phyloP scores from a whole-genome alignment of 2,329 filamentous ascomycete genomes.

The Fonsecaea multimorphosa region DNA sequence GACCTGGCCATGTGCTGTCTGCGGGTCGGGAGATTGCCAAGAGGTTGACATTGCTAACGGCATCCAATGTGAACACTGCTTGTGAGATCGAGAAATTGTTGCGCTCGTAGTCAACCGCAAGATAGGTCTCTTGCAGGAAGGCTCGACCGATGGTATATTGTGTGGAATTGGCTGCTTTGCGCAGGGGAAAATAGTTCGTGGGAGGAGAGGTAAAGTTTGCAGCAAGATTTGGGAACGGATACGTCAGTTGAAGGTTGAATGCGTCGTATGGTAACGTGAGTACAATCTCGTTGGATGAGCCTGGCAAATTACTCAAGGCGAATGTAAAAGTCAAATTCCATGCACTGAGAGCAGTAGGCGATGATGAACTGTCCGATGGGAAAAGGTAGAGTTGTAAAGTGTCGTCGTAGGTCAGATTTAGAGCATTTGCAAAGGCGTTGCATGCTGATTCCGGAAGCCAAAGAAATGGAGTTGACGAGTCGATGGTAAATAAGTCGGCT shows the following conservation, averaged over 20 bases:
- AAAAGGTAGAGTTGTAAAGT: conserved; percentile 47
- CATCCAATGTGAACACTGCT: conserved; percentile 42
- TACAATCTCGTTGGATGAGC: conserved; percentile 40
- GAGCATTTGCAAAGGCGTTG: conserved; percentile 45
- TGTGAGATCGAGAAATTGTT: conserved; percentile 47
- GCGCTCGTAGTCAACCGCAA: conserved; percentile 48
- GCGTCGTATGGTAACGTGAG: conserved; percentile 49
- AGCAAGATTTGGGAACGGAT: conserved; percentile 44
- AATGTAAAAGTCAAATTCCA: conserved; percentile 47
- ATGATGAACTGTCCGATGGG: conserved; percentile 24
- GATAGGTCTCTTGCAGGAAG: conserved; percentile 52
- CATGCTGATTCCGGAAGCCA: conserved; percentile 49
- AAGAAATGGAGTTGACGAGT: conserved; percentile 50
- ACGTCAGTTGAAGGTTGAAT: conserved; percentile 47
- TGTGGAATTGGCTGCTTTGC: conserved; percentile 43
- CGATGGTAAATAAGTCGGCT: conserved; percentile 44
- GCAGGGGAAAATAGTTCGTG: conserved; percentile 49
- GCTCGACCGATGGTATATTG: conserved; percentile 49
- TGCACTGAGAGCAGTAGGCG: conserved; percentile 40
- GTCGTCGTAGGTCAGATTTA: conserved; percentile 47
- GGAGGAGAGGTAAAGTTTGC: conserved; percentile 38
- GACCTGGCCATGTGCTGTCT: conserved; percentile 35
- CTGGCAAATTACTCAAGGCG: conserved; percentile 43
- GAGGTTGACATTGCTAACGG: conserved; percentile 62
- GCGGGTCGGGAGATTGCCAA: conserved; percentile 38